Conservation (phyloP, 176 grass and related monocot species). For the Rhynchospora pubera region DNA sequence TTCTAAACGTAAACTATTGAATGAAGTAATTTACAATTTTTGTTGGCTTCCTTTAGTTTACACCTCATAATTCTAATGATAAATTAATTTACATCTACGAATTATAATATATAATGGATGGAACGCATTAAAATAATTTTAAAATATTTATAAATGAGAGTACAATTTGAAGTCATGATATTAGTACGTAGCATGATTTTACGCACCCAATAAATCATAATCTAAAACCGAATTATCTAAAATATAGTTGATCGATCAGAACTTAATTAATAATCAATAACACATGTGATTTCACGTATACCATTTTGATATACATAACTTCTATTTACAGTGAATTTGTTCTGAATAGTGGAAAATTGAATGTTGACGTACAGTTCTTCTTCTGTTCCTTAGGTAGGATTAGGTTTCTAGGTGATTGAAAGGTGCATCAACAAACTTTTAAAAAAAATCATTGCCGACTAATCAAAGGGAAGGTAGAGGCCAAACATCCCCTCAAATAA, state of each 20-base stretch:
- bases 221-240: too few species aligned
- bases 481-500: conserved; percentile 21
- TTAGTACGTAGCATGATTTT: too few species aligned
- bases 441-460: background rate
- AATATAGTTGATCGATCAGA: too few species aligned
- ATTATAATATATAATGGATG: too few species aligned
- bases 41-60: background rate
- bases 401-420: conserved; percentile 17
- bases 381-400: conserved; percentile 11
- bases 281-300: background rate
- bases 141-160: too few species aligned
- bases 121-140: too few species aligned
- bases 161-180: too few species aligned
- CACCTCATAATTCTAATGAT: background rate
- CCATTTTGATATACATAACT: background rate
- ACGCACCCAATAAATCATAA: too few species aligned
- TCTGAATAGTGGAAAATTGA: background rate
- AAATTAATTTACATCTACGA: too few species aligned
- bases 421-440: conserved; percentile 16
- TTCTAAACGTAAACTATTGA: background rate
- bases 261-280: too few species aligned
- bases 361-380: background rate
- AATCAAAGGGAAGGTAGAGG: conserved; percentile 8
- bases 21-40: background rate
- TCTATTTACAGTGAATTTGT: background rate